Evolutionary conservation across 345 rosid species (phyloP).

Genomic region (Sapria himalayana): DNA sequence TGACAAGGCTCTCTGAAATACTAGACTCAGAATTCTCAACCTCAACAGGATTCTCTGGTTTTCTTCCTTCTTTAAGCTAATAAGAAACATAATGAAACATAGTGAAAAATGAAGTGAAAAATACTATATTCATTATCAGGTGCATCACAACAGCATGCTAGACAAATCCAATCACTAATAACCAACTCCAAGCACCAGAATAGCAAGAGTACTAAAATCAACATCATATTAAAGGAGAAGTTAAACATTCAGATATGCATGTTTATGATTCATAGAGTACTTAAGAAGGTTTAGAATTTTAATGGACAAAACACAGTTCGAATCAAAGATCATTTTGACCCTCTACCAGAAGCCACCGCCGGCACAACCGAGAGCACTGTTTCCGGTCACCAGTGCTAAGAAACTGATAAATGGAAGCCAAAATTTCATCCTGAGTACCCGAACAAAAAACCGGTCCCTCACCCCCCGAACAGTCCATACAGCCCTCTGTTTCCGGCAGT

Average conservation of each 20-base stretch:
- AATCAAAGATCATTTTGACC: too few relatives aligned
- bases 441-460: too few relatives aligned
- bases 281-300: too few relatives aligned
- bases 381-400: conserved; percentile 47
- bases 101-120: conserved; percentile 1
- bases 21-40: conserved; percentile 23
- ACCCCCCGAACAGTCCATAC: too few relatives aligned
- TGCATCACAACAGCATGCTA: neutral
- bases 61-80: conserved; percentile 93
- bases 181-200: too few relatives aligned
- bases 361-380: conserved; percentile 51
- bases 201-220: too few relatives aligned
- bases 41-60: conserved; percentile 17
- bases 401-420: conserved; percentile 58
- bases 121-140: too few relatives aligned
- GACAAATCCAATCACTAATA: neutral
- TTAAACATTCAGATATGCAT: too few relatives aligned
- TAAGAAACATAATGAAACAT: conserved; percentile 1
- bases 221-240: too few relatives aligned
- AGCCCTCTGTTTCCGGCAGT: too few relatives aligned
- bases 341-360: conserved; percentile 66
- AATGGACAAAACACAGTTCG: too few relatives aligned
- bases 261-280: too few relatives aligned
- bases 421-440: conserved; percentile 37
- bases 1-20: conserved; percentile 76